A percentile compares a stretch with the other conserved stretches of the same genome.
These are phyloP conservation scores for Sporothrix pseudoabietina DNA, from an alignment of 2,329 filamentous ascomycete species.

Conservation along the genomic window DNA sequence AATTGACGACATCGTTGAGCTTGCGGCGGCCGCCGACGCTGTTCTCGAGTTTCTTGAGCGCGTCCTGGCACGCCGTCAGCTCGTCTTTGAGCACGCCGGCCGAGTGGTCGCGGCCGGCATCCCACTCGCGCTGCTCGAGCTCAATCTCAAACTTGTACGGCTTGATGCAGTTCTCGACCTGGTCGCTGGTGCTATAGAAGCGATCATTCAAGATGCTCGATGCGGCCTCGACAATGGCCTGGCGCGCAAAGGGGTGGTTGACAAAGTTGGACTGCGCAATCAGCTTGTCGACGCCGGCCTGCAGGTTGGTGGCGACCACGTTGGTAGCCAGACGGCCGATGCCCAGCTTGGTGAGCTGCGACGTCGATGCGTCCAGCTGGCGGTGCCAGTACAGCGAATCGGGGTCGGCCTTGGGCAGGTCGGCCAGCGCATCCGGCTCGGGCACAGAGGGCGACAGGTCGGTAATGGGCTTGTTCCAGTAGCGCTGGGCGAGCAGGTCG, in stretches of 20 bases:
- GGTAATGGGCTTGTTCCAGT: constrained; percentile 96
- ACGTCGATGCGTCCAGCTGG: constrained; percentile 89
- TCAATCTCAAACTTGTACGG: constrained; percentile 99
- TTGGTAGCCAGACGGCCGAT: constrained; percentile 91
- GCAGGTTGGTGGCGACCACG: constrained; percentile 85
- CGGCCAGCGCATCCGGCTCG: constrained; percentile 72
- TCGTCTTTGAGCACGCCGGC: constrained; percentile 82
- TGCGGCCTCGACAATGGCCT: constrained; percentile 90
- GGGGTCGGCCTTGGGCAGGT: constrained; percentile 81
- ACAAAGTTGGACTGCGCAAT: constrained; percentile 81
- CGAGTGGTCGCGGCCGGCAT: constrained; percentile 80
- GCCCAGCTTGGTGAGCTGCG: constrained; percentile 87
- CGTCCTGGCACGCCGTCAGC: constrained; percentile 77
- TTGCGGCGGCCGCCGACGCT: constrained; percentile 80
- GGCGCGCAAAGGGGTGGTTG: constrained; percentile 85
- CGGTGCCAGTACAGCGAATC: constrained; percentile 90
- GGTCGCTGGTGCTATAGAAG: constrained; percentile 95
- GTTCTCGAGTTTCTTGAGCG: constrained; percentile 74
- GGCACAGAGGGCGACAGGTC: constrained; percentile 68
- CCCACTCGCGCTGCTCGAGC: constrained; percentile 88
- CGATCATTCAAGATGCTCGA: constrained; percentile 88
- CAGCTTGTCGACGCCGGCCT: constrained; percentile 77
- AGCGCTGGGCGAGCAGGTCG: constrained; percentile 86
- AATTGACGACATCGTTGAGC: constrained; percentile 83
- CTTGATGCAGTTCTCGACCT: constrained; percentile 98